These are phyloP conservation scores for Peniophora sp. DNA, from an alignment of 1,284 basidiomycete genomes.

Conservation along the genomic window DNA sequence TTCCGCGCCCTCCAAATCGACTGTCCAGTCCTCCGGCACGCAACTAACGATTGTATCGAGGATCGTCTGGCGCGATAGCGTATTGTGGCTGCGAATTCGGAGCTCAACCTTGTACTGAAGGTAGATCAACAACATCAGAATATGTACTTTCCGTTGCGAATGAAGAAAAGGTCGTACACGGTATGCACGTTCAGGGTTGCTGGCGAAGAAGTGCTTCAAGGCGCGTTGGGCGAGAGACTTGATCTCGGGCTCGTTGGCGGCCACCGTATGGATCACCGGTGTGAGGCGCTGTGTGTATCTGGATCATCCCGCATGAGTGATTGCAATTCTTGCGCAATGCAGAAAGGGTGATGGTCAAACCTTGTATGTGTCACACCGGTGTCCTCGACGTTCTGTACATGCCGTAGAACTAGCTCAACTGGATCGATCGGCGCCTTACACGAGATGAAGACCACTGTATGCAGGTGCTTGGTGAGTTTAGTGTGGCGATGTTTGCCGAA, in stretches of 20 bases:
- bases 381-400: constrained; percentile 52
- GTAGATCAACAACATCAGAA: background rate
- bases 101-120: constrained; percentile 73
- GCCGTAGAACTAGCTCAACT: constrained; percentile 57
- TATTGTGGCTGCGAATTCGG: constrained; percentile 65
- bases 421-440: constrained; percentile 73
- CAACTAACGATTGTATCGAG: constrained; percentile 63
- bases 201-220: constrained; percentile 42
- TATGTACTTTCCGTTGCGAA: background rate
- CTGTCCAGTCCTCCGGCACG: constrained; percentile 56
- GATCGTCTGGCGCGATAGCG: constrained; percentile 45
- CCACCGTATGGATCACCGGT: constrained; percentile 59
- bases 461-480: too few species aligned
- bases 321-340: too few species aligned
- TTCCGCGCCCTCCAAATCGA: constrained; percentile 59
- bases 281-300: constrained; percentile 65
- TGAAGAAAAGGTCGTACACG: constrained; percentile 22
- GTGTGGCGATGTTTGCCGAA: too few species aligned
- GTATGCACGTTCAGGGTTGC: constrained; percentile 32
- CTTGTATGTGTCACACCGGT: constrained; percentile 61
- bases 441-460: constrained; percentile 75
- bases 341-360: constrained; percentile 27
- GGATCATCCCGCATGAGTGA: background rate
- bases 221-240: constrained; percentile 47
- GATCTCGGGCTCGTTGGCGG: constrained; percentile 63